These are phyloP conservation scores for Caulochytrium protostelioides DNA, from an alignment of 371 early-diverging fungal species.

Conservation along the genomic window DNA sequence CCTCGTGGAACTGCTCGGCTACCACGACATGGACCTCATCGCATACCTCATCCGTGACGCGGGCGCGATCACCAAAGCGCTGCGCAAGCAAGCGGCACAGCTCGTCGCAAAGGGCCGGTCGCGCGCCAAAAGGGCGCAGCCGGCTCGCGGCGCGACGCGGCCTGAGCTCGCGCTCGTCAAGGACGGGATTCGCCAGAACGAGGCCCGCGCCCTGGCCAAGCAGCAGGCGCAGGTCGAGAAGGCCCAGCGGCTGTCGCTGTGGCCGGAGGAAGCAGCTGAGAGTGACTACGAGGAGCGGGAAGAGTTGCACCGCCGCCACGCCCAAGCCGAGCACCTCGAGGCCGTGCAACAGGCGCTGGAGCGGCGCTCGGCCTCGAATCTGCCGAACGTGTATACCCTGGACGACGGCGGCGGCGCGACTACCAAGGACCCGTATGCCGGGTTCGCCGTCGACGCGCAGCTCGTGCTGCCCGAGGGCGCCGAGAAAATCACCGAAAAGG, in stretches of 20 bases:
- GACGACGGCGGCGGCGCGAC: conserved; percentile 20
- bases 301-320: conserved; percentile 19
- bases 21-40: conserved; percentile 41
- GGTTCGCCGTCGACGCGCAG: conserved; percentile 38
- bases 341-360: too few relatives aligned
- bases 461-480: conserved; percentile 52
- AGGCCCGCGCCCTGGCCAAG: too few relatives aligned
- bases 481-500: conserved; percentile 32
- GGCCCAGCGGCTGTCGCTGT: too few relatives aligned
- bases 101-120: conserved; percentile 6
- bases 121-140: conserved; percentile 11
- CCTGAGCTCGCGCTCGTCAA: conserved; percentile 3
- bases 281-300: too few relatives aligned
- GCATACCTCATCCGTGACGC: conserved; percentile 9
- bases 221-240: too few relatives aligned
- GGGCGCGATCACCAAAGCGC: neutral
- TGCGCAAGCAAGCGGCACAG: conserved; percentile 1
- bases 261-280: too few relatives aligned
- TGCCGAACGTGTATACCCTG: conserved; percentile 38
- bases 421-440: neutral
- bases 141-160: conserved; percentile 4
- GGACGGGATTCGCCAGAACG: conserved; percentile 9
- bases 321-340: conserved; percentile 15
- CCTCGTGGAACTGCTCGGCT: conserved; percentile 58
- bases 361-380: conserved; percentile 20